Percentiles rank a stretch among this genome's conserved stretches.
phyloP scores from a whole-genome alignment of 179 eudicot genomes.

The Amaranthus tricolor region DNA sequence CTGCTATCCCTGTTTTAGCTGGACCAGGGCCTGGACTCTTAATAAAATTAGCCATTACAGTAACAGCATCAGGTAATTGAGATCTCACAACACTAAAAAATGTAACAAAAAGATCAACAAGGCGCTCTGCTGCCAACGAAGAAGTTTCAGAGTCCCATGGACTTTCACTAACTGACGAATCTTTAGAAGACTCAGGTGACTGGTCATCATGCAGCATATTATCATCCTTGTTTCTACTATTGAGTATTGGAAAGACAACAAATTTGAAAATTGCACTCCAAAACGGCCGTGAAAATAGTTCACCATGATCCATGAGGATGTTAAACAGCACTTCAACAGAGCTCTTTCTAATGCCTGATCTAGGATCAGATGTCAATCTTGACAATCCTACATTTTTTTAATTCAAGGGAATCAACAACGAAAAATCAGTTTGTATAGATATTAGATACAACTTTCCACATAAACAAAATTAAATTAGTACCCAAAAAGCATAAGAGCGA shows the following conservation, averaged over 20 bases:
- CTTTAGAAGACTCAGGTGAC: conserved; percentile 32
- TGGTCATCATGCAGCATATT: conserved; percentile 29
- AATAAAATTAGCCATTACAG: conserved; percentile 55
- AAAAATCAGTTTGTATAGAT: not conserved
- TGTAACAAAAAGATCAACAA: conserved; percentile 65
- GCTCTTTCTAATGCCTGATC: conserved; percentile 85
- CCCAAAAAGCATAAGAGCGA: not conserved
- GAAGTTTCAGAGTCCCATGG: conserved; percentile 80
- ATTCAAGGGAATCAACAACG: not conserved
- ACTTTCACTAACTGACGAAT: conserved; percentile 36
- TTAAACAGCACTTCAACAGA: conserved; percentile 93
- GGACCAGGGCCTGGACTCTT: conserved; percentile 66
- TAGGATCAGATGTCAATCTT: conserved; percentile 80
- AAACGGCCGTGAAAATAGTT: conserved; percentile 71
- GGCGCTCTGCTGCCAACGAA: conserved; percentile 66
- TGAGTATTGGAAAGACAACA: conserved; percentile 82
- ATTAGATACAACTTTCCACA: too few species aligned
- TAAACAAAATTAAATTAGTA: too few species aligned
- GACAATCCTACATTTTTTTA: conserved; percentile 58
- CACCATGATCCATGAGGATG: conserved; percentile 97
- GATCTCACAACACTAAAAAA: conserved; percentile 63
- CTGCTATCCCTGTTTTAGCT: conserved; percentile 70
- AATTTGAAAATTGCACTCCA: conserved; percentile 66
- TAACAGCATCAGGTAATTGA: conserved; percentile 58
- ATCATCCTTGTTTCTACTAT: conserved; percentile 37